phyloP scores from a whole-genome alignment of 371 early-diverging fungal species.

The Mucor irregularis region DNA sequence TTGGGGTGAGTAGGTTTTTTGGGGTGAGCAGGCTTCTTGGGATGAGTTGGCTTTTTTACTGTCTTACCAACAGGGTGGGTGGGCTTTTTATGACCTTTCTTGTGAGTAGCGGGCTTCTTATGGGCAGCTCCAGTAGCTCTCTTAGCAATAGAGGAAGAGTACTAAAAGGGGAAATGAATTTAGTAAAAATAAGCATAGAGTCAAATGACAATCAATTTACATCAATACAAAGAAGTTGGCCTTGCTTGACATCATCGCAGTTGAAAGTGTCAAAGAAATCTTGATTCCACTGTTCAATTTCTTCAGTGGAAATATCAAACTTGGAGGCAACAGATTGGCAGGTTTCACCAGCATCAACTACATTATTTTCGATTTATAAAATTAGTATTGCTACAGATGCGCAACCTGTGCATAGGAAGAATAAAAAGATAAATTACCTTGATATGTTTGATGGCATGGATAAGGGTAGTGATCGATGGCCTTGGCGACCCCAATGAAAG shows the following conservation, averaged over 20 bases:
- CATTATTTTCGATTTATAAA: background rate
- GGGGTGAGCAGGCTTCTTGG: background rate
- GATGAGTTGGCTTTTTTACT: background rate
- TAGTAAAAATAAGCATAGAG: no score
- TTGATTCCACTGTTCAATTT: background rate
- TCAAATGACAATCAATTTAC: no score
- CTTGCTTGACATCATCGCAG: background rate
- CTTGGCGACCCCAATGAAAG: background rate
- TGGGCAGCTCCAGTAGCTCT: background rate
- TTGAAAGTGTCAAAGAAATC: background rate
- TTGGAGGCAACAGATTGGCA: slow-evolving; percentile 1
- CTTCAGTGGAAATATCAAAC: background rate
- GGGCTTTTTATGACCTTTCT: background rate
- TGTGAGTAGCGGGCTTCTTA: background rate
- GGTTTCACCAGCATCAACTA: background rate
- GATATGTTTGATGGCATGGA: slow-evolving; percentile 3
- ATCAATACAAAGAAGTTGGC: background rate
- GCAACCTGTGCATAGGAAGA: background rate
- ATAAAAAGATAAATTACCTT: no score
- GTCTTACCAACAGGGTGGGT: background rate
- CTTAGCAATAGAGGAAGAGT: no score
- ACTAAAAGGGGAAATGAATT: no score
- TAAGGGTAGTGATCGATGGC: slow-evolving; percentile 1
- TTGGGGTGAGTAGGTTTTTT: background rate
- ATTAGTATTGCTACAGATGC: background rate